These are phyloP conservation scores for Barnettozyma californica DNA, from an alignment of 805 yeast species.

Conservation along the genomic window DNA sequence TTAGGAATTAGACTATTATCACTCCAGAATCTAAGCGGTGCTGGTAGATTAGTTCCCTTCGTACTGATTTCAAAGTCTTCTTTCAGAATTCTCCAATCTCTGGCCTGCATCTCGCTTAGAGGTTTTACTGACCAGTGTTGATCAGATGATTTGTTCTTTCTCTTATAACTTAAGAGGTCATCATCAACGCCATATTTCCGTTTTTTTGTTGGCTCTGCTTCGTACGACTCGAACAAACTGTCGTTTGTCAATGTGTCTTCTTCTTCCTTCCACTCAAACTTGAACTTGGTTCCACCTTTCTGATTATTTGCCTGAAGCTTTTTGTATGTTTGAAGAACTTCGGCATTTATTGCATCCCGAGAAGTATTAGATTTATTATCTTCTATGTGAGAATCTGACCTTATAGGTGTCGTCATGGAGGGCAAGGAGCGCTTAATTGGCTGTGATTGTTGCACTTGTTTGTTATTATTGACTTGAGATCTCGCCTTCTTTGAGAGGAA, in stretches of 20 bases:
- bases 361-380: conserved; percentile 16
- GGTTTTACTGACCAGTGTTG: conserved; percentile 65
- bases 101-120: conserved; percentile 55
- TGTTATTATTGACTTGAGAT: conserved; percentile 26
- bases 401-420: not conserved
- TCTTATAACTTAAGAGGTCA: not conserved
- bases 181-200: not conserved
- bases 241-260: conserved; percentile 58
- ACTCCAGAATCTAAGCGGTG: conserved; percentile 72
- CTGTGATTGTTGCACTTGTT: not conserved
- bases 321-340: not conserved
- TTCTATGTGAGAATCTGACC: not conserved
- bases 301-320: not conserved
- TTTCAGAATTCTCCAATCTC: conserved; percentile 87
- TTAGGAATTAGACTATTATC: conserved; percentile 49
- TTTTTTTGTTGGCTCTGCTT: not conserved
- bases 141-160: conserved; percentile 12
- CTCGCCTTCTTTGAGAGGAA: conserved; percentile 46
- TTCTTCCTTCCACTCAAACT: conserved; percentile 61
- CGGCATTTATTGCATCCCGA: conserved; percentile 32
- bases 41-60: conserved; percentile 35
- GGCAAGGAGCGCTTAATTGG: not conserved
- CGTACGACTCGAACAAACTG: conserved; percentile 24
- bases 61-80: conserved; percentile 69
- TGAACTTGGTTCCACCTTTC: conserved; percentile 35